Evolutionary conservation across 768 basidiomycete genomes (phyloP), one percentile per base, ranked within the genome.

Genomic region (Termitomyces sp.): DNA sequence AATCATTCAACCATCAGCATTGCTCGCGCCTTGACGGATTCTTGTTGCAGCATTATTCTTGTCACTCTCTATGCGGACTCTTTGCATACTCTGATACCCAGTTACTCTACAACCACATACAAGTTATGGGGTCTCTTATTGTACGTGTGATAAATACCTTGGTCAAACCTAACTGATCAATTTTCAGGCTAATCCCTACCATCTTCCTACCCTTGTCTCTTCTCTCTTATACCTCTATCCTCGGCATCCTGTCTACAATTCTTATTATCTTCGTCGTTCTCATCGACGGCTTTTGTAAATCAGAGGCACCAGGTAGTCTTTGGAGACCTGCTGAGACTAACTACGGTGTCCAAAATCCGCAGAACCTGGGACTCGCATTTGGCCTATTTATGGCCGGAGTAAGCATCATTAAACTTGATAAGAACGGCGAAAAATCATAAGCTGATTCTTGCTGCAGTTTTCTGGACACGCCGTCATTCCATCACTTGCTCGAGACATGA

Each of bases 331-430:
- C 85, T 29, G 72, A 76, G n/a, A 97, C 94, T 0, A 81, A 76
- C 20, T 59, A 86, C 12, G 77, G 77, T 5, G 75, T 89, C 14
- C 72, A 73, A 26, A 80, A 76, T 58, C 71, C 76, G 60, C 71
- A 72, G 20, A 80, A 88, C 55, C 74, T 96, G 34, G 89, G 93
- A 1, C 70, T 96, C 27, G 83, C 90, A 14, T 88, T 94, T 63
- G 95, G 95, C 2, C 75, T 98, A 60, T 85, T 98, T 65, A 93
- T 98, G 86, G 90, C 92, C 8, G 93, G 94, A 16, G 92, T 93
- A 67, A 66, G 82, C 67, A 48, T 57, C 27, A 20, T 49, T 24
- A 5, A 18, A 37, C 24, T 46, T 61, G 22, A 5, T 49, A n/a
- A n/a, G n/a, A 50, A 10, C 10, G 18, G 10, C 14, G 5, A n/a